These are phyloP conservation scores for Polygonum maritimum DNA, from an alignment of 148 eudicot species.

Conservation along the genomic window DNA sequence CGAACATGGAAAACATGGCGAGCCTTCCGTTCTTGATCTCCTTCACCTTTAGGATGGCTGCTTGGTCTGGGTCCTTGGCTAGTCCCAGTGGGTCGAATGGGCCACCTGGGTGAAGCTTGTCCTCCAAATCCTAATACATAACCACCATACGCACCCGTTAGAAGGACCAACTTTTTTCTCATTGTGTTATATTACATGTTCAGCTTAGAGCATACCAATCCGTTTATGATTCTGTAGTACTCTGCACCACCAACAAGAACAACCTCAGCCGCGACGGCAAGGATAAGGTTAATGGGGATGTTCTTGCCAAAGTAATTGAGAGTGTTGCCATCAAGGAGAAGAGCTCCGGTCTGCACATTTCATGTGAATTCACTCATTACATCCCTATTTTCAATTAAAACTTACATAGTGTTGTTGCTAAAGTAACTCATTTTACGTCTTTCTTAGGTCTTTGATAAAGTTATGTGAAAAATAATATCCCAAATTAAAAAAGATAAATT, in stretches of 20 bases:
- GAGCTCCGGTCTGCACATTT: conserved; percentile 75
- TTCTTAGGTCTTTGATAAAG: too few species aligned
- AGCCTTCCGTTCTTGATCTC: conserved; percentile 97
- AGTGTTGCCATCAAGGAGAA: conserved; percentile 90
- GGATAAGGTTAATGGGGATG: conserved; percentile 75
- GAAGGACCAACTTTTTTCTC: too few species aligned
- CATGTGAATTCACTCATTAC: not conserved
- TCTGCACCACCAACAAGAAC: conserved; percentile 97
- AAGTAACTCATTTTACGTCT: too few species aligned
- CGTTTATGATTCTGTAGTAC: conserved; percentile 90
- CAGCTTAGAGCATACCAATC: conserved; percentile 42
- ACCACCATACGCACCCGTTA: too few species aligned
- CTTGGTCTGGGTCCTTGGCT: conserved; percentile 94
- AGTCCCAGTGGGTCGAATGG: conserved; percentile 96
- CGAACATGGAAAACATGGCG: conserved; percentile 97
- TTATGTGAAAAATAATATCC: too few species aligned
- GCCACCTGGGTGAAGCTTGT: conserved; percentile 98
- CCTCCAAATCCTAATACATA: conserved; percentile 52
- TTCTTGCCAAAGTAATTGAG: conserved; percentile 90
- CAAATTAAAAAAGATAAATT: too few species aligned
- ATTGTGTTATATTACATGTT: not conserved
- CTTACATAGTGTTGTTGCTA: too few species aligned
- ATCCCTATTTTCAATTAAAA: not conserved
- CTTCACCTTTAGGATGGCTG: conserved; percentile 91
- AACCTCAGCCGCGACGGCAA: conserved; percentile 81